Evolutionary conservation across 164 flowering plant genomes (phyloP), one percentile per base, ranked within the genome.

Genomic region (Stephania yunnanensis): DNA sequence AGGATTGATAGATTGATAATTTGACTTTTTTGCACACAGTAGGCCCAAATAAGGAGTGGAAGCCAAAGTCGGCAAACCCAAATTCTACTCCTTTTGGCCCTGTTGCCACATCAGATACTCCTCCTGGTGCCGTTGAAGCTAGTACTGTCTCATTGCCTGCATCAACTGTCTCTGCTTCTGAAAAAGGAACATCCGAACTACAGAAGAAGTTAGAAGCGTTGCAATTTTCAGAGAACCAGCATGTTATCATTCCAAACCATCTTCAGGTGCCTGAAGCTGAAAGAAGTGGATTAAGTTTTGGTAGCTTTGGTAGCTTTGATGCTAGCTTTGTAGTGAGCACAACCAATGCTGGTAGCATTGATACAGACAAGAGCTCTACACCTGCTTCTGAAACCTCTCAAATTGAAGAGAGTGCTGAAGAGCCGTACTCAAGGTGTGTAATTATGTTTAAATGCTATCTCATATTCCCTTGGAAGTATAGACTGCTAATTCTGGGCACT

Each of bases 221-320:
- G 55, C 90, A 84, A 71, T 71, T 90, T 75, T 85, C 84, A 66
- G 85, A 78, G 48, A 77, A 83, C 70, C 88, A 86, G 69, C 88
- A 88, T 86, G 98, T 94, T 69, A 91, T 94, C 30, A 87, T 94
- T 76, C 97, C 98, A 66, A 84, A 88, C 71, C 97, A 94, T 76
- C 87, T 94, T 22, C 94, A 89, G 78, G 98, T 92, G 19, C 93
- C 98, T 64, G 98, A 92, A 78, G 85, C 90, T 78, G 92, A 87
- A 79, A 86, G 93, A 79, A 81, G 79, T 70, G 86, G 91, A 55
- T 80, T 94, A 68, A 90, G 91, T 77, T 94, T 94, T 87, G 98
- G 98, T 83, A 94, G 98, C 81, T 89, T 94, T 84, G 93, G 98
- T 83, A 94, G 98, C 81, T 89, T 94, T 84, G 93, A 87, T 82